Conservation (phyloP, 331 rosid species). For the Pyracantha coccinea region DNA sequence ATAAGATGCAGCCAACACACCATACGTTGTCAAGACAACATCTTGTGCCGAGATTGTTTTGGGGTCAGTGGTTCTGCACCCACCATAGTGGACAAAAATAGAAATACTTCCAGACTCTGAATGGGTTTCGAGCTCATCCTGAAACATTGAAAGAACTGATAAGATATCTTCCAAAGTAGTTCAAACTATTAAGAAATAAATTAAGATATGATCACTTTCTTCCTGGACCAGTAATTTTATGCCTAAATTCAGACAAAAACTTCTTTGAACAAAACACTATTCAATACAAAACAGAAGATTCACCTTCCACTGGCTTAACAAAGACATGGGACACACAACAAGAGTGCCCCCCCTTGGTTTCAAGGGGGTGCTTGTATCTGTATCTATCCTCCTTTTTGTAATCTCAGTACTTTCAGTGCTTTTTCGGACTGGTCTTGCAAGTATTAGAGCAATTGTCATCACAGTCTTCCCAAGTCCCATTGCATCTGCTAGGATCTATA, state of each 20-base stretch:
- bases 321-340: slow-evolving; percentile 86
- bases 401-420: slow-evolving; percentile 17
- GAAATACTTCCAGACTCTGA: slow-evolving; percentile 51
- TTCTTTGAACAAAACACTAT: not conserved
- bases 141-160: slow-evolving; percentile 18
- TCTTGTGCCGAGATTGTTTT: slow-evolving; percentile 48
- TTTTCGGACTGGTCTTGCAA: slow-evolving; percentile 37
- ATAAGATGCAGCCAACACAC: slow-evolving; percentile 50
- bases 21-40: slow-evolving; percentile 79
- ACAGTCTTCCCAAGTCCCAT: slow-evolving; percentile 98
- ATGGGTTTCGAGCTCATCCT: slow-evolving; percentile 89
- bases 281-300: not conserved
- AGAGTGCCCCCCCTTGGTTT: slow-evolving; percentile 68
- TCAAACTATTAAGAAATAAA: not conserved
- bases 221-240: not conserved
- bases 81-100: slow-evolving; percentile 78
- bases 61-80: slow-evolving; percentile 48
- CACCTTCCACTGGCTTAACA: slow-evolving; percentile 92
- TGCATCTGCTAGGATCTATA: slow-evolving; percentile 79
- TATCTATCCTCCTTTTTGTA: slow-evolving; percentile 16
- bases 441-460: slow-evolving; percentile 79
- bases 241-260: not conserved
- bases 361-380: not conserved
- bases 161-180: slow-evolving; percentile 3
- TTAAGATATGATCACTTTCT: too few species aligned